Evolutionary conservation across 805 yeast genomes (phyloP), one percentile per base, ranked within the genome.

Genomic region (Cyberlindnera suaveolens): DNA sequence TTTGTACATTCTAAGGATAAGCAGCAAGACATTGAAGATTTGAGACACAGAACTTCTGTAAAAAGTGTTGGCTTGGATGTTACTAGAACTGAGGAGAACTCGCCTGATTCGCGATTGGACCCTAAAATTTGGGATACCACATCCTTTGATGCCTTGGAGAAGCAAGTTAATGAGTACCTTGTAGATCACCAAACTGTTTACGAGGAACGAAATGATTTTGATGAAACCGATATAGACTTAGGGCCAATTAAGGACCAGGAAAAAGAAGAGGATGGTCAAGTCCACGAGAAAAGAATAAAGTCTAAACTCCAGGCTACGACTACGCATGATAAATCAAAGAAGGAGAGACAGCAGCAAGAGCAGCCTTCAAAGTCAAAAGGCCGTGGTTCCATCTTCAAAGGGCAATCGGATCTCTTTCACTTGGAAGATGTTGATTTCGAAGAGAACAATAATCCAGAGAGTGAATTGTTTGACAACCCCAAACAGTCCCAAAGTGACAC

Each of bases 1-100:
- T 43, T 48, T 26, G 23, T 45, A 17, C 39, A 41, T n/a, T 36
- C 52, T 7, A 33, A 39, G 16, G 52, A 48, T 30, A 43, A 45
- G 30, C 49, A 45, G 29, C 52, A 45, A 20, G 41, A 35, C 20
- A 31, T 48, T 19, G 46, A 48, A 27, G 42, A 48, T 14, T 49
- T 32, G 38, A 40, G 48, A 32, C 45, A 44, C 14, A 34, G 50
- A 20, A 47, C 48, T 1, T 49, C 38, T 36, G 33, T 36, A 3
- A 44, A 46, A 34, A 41, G 44, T 17, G 33, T 44, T 40, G 50
- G 40, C 3, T 35, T 46, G 34, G 47, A 44, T 15, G 44, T 47
- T 15, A 42, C 52, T 2, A 39, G 30, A 14, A 17, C 36, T 7
- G 29, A 19, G 10, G 38, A 19, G 14, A 35, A 29, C 20, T 4